phyloP scores from a whole-genome alignment of 345 rosid genomes.

The Arabis hirsuta region DNA sequence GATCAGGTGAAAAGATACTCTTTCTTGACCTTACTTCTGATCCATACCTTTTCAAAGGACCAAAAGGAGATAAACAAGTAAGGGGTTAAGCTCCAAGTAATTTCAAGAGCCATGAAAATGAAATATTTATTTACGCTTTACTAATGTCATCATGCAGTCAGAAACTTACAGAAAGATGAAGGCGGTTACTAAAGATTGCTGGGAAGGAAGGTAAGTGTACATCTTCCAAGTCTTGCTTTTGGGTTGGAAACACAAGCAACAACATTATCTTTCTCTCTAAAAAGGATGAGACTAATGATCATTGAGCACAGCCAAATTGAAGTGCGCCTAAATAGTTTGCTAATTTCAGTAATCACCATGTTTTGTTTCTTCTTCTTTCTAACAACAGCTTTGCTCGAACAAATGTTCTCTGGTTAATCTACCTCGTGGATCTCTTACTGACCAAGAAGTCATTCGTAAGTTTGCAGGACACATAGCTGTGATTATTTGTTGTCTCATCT shows the following conservation, averaged over 20 bases:
- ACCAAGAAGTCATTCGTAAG: constrained; percentile 91
- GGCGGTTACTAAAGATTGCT: constrained; percentile 69
- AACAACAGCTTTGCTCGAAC: constrained; percentile 81
- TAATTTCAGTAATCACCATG: not conserved
- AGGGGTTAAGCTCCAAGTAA: constrained; percentile 26
- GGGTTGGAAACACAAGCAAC: not conserved
- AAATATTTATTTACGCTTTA: constrained; percentile 19
- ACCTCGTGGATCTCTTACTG: constrained; percentile 81
- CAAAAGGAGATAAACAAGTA: constrained; percentile 92
- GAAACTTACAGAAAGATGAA: constrained; percentile 94
- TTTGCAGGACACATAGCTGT: constrained; percentile 24
- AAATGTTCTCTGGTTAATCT: constrained; percentile 86
- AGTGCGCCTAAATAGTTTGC: constrained; percentile 21
- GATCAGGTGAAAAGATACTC: constrained; percentile 78
- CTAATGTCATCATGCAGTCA: constrained; percentile 54
- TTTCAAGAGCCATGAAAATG: not conserved
- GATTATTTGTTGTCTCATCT: constrained; percentile 1
- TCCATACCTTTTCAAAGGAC: constrained; percentile 86
- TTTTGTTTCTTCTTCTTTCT: constrained; percentile 30
- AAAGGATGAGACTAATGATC: not conserved
- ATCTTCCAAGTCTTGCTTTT: not conserved
- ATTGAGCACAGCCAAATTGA: constrained; percentile 3
- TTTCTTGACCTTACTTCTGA: constrained; percentile 86
- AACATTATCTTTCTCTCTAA: constrained; percentile 3
- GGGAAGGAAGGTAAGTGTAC: constrained; percentile 82